Evolutionary conservation across 805 yeast genomes (phyloP).

Genomic region (Wickerhamiella dianesei): DNA sequence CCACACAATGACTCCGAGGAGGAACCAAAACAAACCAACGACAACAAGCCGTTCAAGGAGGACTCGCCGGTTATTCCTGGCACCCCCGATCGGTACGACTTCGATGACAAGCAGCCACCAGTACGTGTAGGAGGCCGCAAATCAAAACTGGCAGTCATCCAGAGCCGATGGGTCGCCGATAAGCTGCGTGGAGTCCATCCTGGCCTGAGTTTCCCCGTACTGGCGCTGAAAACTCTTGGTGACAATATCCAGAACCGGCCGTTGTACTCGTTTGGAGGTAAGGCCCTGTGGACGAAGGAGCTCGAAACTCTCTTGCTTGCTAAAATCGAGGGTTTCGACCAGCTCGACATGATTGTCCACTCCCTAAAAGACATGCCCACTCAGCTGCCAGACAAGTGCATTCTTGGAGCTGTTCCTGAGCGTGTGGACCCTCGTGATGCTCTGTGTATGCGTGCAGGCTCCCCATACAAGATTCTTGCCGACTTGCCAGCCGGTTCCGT

Average conservation of each 20-base stretch:
- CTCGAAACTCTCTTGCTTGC: conserved; percentile 60
- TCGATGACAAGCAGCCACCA: conserved; percentile 18
- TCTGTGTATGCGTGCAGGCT: conserved; percentile 53
- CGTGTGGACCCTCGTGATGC: conserved; percentile 95
- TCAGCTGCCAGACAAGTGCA: conserved; percentile 73
- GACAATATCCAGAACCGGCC: conserved; percentile 80
- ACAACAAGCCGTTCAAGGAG: background rate
- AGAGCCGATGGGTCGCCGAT: conserved; percentile 59
- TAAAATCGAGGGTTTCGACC: conserved; percentile 47
- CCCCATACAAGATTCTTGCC: conserved; percentile 46
- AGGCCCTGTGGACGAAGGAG: conserved; percentile 92
- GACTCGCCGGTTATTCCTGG: conserved; percentile 9
- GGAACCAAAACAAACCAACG: background rate
- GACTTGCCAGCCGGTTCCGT: conserved; percentile 77
- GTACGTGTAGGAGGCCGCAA: conserved; percentile 67
- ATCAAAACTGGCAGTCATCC: conserved; percentile 75
- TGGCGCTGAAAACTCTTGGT: conserved; percentile 76
- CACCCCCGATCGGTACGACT: conserved; percentile 21
- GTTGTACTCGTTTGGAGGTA: conserved; percentile 89
- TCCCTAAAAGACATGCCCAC: conserved; percentile 90
- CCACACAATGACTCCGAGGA: background rate
- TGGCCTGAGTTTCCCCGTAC: conserved; percentile 53
- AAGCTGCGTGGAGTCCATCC: conserved; percentile 49
- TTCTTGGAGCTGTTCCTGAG: conserved; percentile 70
- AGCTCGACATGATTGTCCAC: conserved; percentile 82